Evolutionary conservation across 1,139 yeast species (phyloP), one percentile per base, ranked within the genome.

Genomic region (Debaryomyces udenii): DNA sequence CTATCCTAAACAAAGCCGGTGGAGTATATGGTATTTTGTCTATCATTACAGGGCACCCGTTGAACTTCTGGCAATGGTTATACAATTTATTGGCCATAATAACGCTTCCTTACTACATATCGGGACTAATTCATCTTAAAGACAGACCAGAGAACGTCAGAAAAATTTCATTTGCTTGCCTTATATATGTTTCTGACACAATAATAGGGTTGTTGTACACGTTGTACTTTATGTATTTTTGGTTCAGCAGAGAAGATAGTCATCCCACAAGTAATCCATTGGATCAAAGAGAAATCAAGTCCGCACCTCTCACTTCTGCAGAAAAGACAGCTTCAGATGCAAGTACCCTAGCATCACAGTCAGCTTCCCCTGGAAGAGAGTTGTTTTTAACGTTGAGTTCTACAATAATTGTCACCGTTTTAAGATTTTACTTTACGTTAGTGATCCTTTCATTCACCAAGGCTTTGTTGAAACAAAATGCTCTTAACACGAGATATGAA

Each of bases 21-120:
- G 97, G 98, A 7, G 70, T 83, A 20, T 93, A 85, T 62, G 99
- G 98, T 22, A 70, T 91, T 31, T 69, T 91, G 27, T 90, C 98
- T 1, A 65, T 93, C 32, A 77, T 93, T 56, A 91, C 97, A 0
- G 94, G 96, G 2, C 96, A 90, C 56, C 95, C 94, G 2, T 74
- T 91, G 44, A 83, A 83, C 48, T 80, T 82, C 47, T 70, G 86
- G 70, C 97, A 93, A 59, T 87, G 96, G 96, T 51, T 86, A 2
- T 80, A 85, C 53, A 89, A 91, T 62, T 57, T 84, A 28, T 63
- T 83, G 50, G 84, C 95, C 3, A 68, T 88, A 13, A 43, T 76
- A 3, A 70, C 81, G 16, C 66, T 89, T 38, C 83, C 90, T n/a
- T 70, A 86, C 43, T 88, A 84, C 58, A 68, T 81, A 6, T 68